Conservation (phyloP, 2,329 filamentous ascomycete species). For the Neobulgaria alba region DNA sequence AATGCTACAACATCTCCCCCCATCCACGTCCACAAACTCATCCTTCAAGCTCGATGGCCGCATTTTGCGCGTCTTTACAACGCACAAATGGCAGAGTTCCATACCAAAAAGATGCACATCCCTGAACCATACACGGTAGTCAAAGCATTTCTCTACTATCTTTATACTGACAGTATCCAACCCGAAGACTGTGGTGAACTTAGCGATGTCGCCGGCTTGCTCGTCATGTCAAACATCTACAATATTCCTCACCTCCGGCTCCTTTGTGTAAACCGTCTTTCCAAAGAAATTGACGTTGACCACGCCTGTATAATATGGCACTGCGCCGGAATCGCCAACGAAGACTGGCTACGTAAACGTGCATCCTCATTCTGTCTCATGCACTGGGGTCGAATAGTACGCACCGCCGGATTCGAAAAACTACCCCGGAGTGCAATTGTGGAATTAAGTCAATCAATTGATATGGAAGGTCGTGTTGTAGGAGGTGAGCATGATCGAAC, state of each 20-base stretch:
- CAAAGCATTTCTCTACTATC: conserved; percentile 87
- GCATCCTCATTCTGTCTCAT: conserved; percentile 83
- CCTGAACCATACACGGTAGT: conserved; percentile 93
- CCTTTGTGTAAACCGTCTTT: conserved; percentile 82
- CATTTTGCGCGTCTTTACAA: conserved; percentile 90
- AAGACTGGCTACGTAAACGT: conserved; percentile 87
- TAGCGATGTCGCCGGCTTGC: conserved; percentile 80
- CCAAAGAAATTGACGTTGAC: conserved; percentile 85
- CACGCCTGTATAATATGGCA: conserved; percentile 97
- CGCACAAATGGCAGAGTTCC: conserved; percentile 94
- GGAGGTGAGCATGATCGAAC: conserved; percentile 84
- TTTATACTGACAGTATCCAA: conserved; percentile 90
- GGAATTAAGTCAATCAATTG: conserved; percentile 87
- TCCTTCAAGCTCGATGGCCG: conserved; percentile 90
- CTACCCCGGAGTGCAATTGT: conserved; percentile 74
- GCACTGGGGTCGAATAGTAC: conserved; percentile 90
- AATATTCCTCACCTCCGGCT: conserved; percentile 90
- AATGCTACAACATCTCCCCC: conserved; percentile 64
- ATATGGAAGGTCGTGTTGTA: conserved; percentile 84
- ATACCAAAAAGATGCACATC: conserved; percentile 95
- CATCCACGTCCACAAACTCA: conserved; percentile 92
- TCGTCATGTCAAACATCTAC: conserved; percentile 98
- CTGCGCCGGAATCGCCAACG: conserved; percentile 77
- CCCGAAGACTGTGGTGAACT: conserved; percentile 51
- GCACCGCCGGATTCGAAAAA: conserved; percentile 77